phyloP scores from a whole-genome alignment of 495 filamentous ascomycete species.

The Neurospora sp. region DNA sequence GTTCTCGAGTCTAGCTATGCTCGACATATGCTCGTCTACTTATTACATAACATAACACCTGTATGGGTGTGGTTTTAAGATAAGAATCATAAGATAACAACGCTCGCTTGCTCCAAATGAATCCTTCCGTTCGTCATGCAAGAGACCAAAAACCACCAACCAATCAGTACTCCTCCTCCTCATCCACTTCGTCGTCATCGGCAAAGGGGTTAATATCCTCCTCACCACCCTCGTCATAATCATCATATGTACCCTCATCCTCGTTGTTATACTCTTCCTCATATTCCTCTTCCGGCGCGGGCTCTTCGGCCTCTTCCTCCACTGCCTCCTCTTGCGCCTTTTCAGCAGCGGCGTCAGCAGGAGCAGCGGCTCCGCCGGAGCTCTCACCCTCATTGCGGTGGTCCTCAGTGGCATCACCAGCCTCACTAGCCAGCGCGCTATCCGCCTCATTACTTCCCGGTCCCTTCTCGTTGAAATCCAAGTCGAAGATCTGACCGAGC shows the following conservation, averaged over 20 bases:
- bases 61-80: not conserved
- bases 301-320: constrained; percentile 8
- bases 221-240: constrained; percentile 23
- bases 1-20: not conserved
- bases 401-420: not conserved
- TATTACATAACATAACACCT: not conserved
- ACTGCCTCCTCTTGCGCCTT: not conserved
- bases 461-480: constrained; percentile 18
- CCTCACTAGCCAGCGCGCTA: not conserved
- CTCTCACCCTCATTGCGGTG: not conserved
- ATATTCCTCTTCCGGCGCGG: constrained; percentile 12
- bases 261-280: constrained; percentile 15
- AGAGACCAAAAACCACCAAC: not conserved
- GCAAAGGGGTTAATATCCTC: constrained; percentile 18
- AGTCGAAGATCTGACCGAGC: constrained; percentile 42
- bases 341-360: constrained; percentile 3
- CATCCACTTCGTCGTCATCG: constrained; percentile 5
- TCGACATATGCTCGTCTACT: not conserved
- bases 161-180: constrained; percentile 11
- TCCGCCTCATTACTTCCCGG: constrained; percentile 22
- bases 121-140: not conserved
- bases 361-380: not conserved
- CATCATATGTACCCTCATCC: constrained; percentile 12
- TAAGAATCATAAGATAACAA: not conserved
- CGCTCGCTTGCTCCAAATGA: not conserved